Base-by-base conservation (phyloP, 208 protist genomes). In the Polymyxa betae region DNA sequence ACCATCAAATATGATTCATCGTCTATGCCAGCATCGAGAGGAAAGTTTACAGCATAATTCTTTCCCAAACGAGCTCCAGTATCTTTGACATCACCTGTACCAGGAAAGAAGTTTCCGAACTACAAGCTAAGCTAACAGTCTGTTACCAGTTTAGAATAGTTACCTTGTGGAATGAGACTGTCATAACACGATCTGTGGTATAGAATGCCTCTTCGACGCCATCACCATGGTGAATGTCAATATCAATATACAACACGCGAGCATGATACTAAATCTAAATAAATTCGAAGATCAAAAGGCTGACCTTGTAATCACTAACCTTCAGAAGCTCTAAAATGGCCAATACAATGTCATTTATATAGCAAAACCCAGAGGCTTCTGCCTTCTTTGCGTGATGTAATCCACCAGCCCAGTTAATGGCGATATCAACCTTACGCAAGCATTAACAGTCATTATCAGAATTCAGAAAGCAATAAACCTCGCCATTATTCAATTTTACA, bases 51-150 rank as follows among this genome's bases (percentile, higher is more conserved):
- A 0, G 96, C 87, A 89, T 97, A 97, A 60, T 97, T 90, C 72
- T 95, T 96, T 32, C 96, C 96, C 40, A 92, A 92, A 5, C 94
- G 94, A 20, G 64, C 91, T 29, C 98, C 98, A 89, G 96, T 94
- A 91, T 98, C 97, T 16, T 93, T 44, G 0, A 96, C 88, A 49
- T 95, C 93, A n/a, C 98, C 98, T 29, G 97, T 99, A 60, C 98
- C 97, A n/a, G 98, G 98, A 92, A 99, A 99, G 91, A 97, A 99
- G 40, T 96, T 95, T 45, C 97, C 96, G 90, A 95, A 97, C 91
- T n/a, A n/a, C n/a, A n/a, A n/a, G n/a, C n/a, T n/a, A n/a, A n/a
- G n/a, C n/a, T n/a, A n/a, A n/a, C n/a, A n/a, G n/a, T n/a, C n/a
- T n/a, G n/a, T n/a, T n/a, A n/a, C n/a, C n/a, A n/a, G n/a, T n/a